Percentiles rank a stretch among this genome's conserved stretches.
Evolutionary conservation across 805 yeast species (phyloP).

Genomic region (Dipodascopsis uninucleata): DNA sequence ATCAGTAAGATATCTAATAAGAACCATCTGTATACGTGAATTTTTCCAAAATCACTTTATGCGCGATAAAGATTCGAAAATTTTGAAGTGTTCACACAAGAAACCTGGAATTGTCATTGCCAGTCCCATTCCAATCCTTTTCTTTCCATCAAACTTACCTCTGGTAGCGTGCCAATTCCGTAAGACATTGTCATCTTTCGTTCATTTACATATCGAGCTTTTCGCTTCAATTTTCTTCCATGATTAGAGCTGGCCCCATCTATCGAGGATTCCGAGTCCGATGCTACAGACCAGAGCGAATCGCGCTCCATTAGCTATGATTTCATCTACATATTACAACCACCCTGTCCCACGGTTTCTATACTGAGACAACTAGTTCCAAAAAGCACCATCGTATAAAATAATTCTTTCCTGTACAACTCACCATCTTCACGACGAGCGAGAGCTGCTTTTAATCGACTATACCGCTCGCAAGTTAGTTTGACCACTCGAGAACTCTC

Average conservation of each 20-base stretch:
- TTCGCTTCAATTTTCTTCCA: constrained; percentile 55
- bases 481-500: neutral
- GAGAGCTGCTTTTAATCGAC: constrained; percentile 38
- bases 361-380: too few relatives aligned
- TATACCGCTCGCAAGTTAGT: constrained; percentile 11
- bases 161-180: constrained; percentile 29
- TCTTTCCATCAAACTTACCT: too few relatives aligned
- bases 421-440: constrained; percentile 33
- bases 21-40: too few relatives aligned
- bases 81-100: too few relatives aligned
- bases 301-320: neutral
- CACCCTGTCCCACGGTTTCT: too few relatives aligned
- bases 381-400: too few relatives aligned
- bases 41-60: too few relatives aligned
- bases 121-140: too few relatives aligned
- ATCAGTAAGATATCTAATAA: too few relatives aligned
- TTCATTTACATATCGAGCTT: constrained; percentile 47
- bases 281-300: constrained; percentile 22
- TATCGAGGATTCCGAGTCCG: constrained; percentile 34
- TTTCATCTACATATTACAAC: constrained; percentile 7
- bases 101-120: too few relatives aligned
- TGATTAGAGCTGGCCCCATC: constrained; percentile 45
- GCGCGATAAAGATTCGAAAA: too few relatives aligned
- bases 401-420: constrained; percentile 27
- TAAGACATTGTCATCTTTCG: constrained; percentile 39